Base-by-base conservation (phyloP, 192 early-diverging fungal genomes). In the Spinellus fusiger region DNA sequence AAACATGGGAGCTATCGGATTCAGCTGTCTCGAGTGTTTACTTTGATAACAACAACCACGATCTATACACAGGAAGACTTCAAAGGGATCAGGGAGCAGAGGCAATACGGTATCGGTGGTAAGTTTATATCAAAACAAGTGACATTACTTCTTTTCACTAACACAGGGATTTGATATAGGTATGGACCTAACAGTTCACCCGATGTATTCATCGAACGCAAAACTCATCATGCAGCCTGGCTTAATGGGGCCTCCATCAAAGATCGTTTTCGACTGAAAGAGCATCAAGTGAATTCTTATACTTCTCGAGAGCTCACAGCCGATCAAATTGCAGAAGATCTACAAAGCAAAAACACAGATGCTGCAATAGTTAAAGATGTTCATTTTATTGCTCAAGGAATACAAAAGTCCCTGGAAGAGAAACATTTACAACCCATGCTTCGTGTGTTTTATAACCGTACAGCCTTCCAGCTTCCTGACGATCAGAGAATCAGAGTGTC, bases 351-450 rank as follows among this genome's bases (percentile, higher is more conserved):
- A 85, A 75, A 74, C 79, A 12, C 50, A 93, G 49, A 78, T 73
- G 57, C 89, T 90, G 55, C 76, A 59, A 73, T 75, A 31, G 16
- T 90, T 13, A 74, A 75, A 49, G 89, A 95, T 57, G 56, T 58
- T 35, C 62, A 56, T 8, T 71, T 71, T 35, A 65, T 71, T 58
- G 63, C 63, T 0, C 23, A 38, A 32, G 66, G 62, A 32, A 46
- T 65, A n/a, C 61, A 68, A 34, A 65, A 31, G 35, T 74, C 66
- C 3, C 52, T 74, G 20, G 29, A 40, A 25, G 64, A 67, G 37
- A 56, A 55, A 15, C 50, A 47, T 5, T 22, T 69, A 4, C 33
- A 55, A n/a, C 70, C 70, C 12, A 64, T 67, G 50, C 7, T 66
- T 5, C 48, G 70, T 27, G 61, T 54, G 9, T 66, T 73, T 29